These are phyloP conservation scores for Gymnopilus junonius DNA, from an alignment of 768 basidiomycete species.

Conservation along the genomic window DNA sequence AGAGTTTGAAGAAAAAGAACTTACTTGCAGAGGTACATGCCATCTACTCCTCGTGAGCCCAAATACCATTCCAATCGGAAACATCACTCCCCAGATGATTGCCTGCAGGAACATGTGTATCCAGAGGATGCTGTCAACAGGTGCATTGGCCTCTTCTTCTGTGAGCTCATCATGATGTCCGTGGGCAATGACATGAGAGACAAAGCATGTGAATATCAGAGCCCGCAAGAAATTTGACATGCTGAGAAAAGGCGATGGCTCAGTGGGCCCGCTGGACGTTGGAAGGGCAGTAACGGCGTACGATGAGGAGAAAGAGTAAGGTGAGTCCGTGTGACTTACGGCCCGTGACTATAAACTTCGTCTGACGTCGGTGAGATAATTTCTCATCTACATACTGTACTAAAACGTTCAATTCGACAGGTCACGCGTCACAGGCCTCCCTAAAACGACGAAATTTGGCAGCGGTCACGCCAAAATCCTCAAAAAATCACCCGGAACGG, in stretches of 20 bases:
- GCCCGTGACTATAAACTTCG: not conserved
- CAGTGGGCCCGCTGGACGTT: not conserved
- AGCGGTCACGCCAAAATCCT: too few species aligned
- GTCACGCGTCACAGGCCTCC: too few species aligned
- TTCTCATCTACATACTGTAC: too few species aligned
- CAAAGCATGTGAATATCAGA: constrained; percentile 12
- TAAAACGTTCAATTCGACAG: too few species aligned
- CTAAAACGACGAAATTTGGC: too few species aligned
- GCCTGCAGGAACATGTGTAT: constrained; percentile 84
- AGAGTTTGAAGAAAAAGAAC: constrained; percentile 16
- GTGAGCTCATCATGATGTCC: constrained; percentile 64
- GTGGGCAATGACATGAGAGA: constrained; percentile 51
- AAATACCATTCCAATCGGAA: constrained; percentile 83
- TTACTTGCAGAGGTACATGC: constrained; percentile 89
- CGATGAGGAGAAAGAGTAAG: not conserved
- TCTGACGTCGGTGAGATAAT: not conserved
- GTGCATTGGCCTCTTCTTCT: constrained; percentile 65
- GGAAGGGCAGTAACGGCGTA: not conserved
- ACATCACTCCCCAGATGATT: constrained; percentile 82
- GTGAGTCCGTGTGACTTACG: not conserved
- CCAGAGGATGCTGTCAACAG: constrained; percentile 80
- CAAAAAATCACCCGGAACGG: too few species aligned
- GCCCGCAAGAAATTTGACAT: constrained; percentile 11
- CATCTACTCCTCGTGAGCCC: constrained; percentile 80
- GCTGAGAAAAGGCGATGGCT: not conserved